Percentiles rank a stretch among this genome's conserved stretches.
phyloP scores from a whole-genome alignment of 345 rosid genomes.

The Gynandropsis gynandra region DNA sequence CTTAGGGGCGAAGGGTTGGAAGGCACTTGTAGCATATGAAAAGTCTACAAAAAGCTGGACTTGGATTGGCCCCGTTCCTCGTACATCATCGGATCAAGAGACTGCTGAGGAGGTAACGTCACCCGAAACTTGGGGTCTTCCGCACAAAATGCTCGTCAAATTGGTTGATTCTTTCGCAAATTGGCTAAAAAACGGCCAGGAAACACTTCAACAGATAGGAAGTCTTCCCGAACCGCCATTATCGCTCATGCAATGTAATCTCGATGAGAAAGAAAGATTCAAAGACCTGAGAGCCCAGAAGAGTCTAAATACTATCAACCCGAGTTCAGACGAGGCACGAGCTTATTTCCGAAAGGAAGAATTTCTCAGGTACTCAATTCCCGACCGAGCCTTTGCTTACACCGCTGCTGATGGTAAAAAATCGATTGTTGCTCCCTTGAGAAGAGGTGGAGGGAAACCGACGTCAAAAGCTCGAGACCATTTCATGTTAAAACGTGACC shows the following conservation, averaged over 20 bases:
- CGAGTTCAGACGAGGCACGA: constrained; percentile 81
- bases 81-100: constrained; percentile 53
- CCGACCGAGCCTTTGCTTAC: constrained; percentile 95
- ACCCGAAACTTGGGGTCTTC: constrained; percentile 91
- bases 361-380: constrained; percentile 84
- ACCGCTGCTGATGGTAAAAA: constrained; percentile 98
- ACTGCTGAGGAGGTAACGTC: constrained; percentile 78
- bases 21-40: constrained; percentile 74
- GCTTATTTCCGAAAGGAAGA: constrained; percentile 91
- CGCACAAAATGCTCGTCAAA: constrained; percentile 93
- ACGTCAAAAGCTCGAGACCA: constrained; percentile 99
- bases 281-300: constrained; percentile 97
- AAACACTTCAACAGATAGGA: constrained; percentile 89
- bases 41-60: constrained; percentile 80
- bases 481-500: constrained; percentile 98
- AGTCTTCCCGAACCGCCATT: constrained; percentile 94
- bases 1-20: constrained; percentile 97
- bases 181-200: constrained; percentile 95
- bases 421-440: constrained; percentile 93
- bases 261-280: constrained; percentile 96
- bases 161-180: constrained; percentile 93
- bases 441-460: constrained; percentile 99
- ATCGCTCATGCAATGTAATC: constrained; percentile 65
- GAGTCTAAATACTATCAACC: constrained; percentile 82
- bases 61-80: constrained; percentile 76